phyloP scores from a whole-genome alignment of 2,329 filamentous ascomycete species.

The Dactylella cylindrospora region DNA sequence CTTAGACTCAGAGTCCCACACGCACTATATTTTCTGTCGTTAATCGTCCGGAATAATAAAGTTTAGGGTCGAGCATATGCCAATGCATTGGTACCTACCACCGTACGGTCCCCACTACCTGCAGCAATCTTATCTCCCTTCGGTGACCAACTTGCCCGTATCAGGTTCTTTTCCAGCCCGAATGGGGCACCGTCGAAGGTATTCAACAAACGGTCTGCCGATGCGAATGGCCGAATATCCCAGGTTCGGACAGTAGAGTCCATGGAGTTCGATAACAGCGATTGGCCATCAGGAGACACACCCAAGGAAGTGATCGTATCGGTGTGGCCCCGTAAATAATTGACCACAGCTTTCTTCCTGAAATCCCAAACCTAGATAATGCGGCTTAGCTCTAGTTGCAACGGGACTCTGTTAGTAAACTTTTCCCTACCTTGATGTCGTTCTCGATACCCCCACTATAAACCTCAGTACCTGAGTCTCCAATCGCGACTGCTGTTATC shows the following conservation, averaged over 20 bases:
- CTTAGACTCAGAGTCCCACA: constrained; percentile 86
- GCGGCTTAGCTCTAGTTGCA: background rate
- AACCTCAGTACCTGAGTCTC: constrained; percentile 91
- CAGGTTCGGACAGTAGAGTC: constrained; percentile 92
- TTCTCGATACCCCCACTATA: constrained; percentile 96
- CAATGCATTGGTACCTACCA: constrained; percentile 59
- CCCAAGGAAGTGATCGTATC: constrained; percentile 89
- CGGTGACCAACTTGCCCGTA: constrained; percentile 85
- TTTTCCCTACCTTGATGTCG: constrained; percentile 69
- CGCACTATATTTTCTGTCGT: too few species aligned
- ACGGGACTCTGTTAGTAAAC: background rate
- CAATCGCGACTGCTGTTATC: constrained; percentile 85
- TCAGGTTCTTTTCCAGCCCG: constrained; percentile 87
- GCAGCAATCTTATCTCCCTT: constrained; percentile 84
- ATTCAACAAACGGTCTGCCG: constrained; percentile 64
- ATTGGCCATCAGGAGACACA: constrained; percentile 90
- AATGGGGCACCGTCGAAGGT: constrained; percentile 77
- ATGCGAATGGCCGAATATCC: constrained; percentile 94
- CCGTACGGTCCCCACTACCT: constrained; percentile 85
- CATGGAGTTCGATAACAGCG: constrained; percentile 85
- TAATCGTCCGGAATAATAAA: too few species aligned
- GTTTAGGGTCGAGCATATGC: too few species aligned
- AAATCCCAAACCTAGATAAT: constrained; percentile 74
- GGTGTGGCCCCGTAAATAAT: constrained; percentile 83
- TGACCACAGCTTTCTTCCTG: constrained; percentile 83